Conservation (phyloP, 1,139 yeast genomes). For the Debaryomycetaceae sp. region DNA sequence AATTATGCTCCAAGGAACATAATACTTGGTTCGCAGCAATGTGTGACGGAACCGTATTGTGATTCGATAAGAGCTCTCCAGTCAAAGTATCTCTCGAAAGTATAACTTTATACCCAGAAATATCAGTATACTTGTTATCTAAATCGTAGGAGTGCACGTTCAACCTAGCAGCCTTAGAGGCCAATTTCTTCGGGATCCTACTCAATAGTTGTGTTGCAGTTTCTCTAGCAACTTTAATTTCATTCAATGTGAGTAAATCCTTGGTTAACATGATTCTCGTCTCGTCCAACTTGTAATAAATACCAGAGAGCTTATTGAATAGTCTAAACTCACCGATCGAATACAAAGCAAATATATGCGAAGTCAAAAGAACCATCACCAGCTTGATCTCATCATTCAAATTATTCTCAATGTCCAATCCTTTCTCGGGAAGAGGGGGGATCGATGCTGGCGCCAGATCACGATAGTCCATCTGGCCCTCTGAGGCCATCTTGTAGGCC, state of each 20-base stretch:
- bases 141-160: constrained; percentile 38
- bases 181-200: constrained; percentile 66
- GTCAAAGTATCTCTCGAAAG: constrained; percentile 58
- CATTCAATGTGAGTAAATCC: constrained; percentile 58
- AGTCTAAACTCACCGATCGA: constrained; percentile 66
- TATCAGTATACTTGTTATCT: constrained; percentile 49
- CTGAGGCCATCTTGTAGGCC: constrained; percentile 29
- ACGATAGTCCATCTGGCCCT: constrained; percentile 15
- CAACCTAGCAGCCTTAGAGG: constrained; percentile 42
- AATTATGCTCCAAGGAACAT: constrained; percentile 71
- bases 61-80: constrained; percentile 58
- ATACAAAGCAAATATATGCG: constrained; percentile 68
- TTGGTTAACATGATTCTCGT: constrained; percentile 58
- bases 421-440: constrained; percentile 55
- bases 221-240: constrained; percentile 53
- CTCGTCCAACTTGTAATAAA: constrained; percentile 61
- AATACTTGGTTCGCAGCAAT: constrained; percentile 69
- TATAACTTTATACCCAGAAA: constrained; percentile 73
- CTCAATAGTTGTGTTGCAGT: constrained; percentile 59
- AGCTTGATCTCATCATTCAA: constrained; percentile 57
- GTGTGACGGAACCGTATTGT: constrained; percentile 46
- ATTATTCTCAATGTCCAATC: constrained; percentile 35
- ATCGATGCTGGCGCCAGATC: constrained; percentile 15
- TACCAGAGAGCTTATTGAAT: constrained; percentile 49
- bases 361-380: constrained; percentile 53